These are phyloP conservation scores for Artemisia tridentata DNA, from an alignment of 129 eudicot species.

Conservation along the genomic window DNA sequence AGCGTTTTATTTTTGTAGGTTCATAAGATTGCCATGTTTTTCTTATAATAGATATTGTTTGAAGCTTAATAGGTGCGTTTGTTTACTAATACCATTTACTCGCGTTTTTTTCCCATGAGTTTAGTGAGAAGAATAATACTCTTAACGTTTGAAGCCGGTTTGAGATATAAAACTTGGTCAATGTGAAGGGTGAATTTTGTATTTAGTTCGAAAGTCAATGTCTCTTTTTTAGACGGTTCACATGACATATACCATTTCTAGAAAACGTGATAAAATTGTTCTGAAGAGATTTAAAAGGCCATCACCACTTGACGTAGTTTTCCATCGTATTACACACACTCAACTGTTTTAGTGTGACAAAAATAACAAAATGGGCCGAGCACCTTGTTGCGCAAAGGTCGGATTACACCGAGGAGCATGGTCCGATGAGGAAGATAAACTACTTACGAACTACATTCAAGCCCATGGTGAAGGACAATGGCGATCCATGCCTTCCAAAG, in stretches of 20 bases:
- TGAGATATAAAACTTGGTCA: too few relatives aligned
- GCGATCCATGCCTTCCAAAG: slow-evolving; percentile 46
- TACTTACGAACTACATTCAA: slow-evolving; percentile 36
- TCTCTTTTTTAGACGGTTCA: background rate
- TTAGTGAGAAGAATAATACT: too few relatives aligned
- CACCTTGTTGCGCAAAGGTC: slow-evolving; percentile 42
- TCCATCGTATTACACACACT: slow-evolving; percentile 4
- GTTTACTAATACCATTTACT: too few relatives aligned
- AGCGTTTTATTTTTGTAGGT: too few relatives aligned
- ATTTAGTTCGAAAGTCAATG: background rate
- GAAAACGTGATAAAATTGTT: slow-evolving; percentile 17
- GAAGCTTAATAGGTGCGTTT: too few relatives aligned
- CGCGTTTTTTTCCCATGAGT: too few relatives aligned
- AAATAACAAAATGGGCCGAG: slow-evolving; percentile 31
- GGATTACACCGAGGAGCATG: slow-evolving; percentile 47
- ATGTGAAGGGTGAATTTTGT: background rate
- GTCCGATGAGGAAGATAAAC: slow-evolving; percentile 44
- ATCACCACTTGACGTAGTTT: slow-evolving; percentile 12
- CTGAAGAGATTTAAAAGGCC: slow-evolving; percentile 22
- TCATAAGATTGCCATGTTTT: too few relatives aligned
- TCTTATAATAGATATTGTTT: too few relatives aligned
- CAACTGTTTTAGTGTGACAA: slow-evolving; percentile 2
- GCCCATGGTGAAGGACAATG: slow-evolving; percentile 45
- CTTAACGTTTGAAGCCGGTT: too few relatives aligned
- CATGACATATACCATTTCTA: background rate